Evolutionary conservation across 2,329 filamentous ascomycete genomes (phyloP), one percentile per base, ranked within the genome.

Genomic region (Pseudogymnoascus pannorum): DNA sequence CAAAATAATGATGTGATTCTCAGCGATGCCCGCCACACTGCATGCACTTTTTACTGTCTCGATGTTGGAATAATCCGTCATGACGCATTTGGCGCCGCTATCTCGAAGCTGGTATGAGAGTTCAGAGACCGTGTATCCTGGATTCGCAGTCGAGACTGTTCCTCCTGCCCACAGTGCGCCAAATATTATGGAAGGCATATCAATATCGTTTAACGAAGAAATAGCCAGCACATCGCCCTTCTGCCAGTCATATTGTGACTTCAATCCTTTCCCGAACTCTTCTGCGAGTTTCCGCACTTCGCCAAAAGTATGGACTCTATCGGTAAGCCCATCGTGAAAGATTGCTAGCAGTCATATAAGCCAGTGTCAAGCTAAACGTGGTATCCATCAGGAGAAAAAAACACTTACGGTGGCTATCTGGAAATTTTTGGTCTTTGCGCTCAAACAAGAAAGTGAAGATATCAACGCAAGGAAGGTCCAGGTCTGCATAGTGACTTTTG

Each of bases 401-500:
- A 54, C 22, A 67, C 75, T 60, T 75, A 91, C 90, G 81, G 78
- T 93, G 91, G 69, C 89, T 80, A 66, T 92, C 87, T 1, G 87
- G 79, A 68, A 84, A 95, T 2, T 77, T 74, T 65, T 76, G 84
- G 66, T 87, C 79, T 66, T 83, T 85, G 61, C 81, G 78, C 67
- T 91, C 87, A 69, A 96, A 92, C 48, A 95, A 76, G 62, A 91
- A 86, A 0, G 80, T 80, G 89, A 90, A 96, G 57, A 96, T 72
- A 72, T 95, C 91, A 61, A 87, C 75, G 67, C 87, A 76, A 0
- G 92, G 92, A 44, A 96, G 86, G 18, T 85, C 78, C 36, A 94
- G 69, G 7, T 79, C 73, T 1, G 84, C 79, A 70, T 86, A 91
- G 77, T 2, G 24, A 16, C 40, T 44, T 24, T 12, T 44, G 40